A percentile compares a stretch with the other conserved stretches of the same genome.
These are phyloP conservation scores for Candida patagonica DNA, from an alignment of 805 yeast species.

Conservation along the genomic window DNA sequence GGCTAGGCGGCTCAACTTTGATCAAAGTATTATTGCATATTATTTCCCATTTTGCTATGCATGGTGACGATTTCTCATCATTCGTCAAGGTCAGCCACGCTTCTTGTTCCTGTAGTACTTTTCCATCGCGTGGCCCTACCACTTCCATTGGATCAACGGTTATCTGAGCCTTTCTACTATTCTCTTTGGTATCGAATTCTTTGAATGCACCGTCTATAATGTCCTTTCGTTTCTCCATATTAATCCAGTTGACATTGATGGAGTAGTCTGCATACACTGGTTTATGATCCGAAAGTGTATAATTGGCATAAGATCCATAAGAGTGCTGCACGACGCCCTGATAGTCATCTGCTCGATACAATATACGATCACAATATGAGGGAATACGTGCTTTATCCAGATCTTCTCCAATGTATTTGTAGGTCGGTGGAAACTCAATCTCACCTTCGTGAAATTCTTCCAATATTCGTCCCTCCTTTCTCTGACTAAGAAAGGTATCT, in stretches of 20 bases:
- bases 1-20: conserved; percentile 20
- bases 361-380: conserved; percentile 51
- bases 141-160: conserved; percentile 31
- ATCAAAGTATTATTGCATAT: conserved; percentile 17
- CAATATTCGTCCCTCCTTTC: conserved; percentile 29
- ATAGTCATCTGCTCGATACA: conserved; percentile 24
- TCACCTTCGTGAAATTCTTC: conserved; percentile 39
- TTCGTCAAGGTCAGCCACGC: conserved; percentile 29
- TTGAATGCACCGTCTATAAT: conserved; percentile 32
- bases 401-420: conserved; percentile 32
- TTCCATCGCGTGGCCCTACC: conserved; percentile 15
- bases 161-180: conserved; percentile 34
- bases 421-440: conserved; percentile 46
- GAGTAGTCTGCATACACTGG: conserved; percentile 40
- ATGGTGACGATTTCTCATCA: conserved; percentile 21
- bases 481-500: conserved; percentile 37
- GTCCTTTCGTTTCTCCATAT: conserved; percentile 29
- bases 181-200: conserved; percentile 37
- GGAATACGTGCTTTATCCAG: conserved; percentile 35
- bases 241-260: conserved; percentile 28
- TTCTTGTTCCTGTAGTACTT: conserved; percentile 19
- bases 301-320: conserved; percentile 22
- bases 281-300: conserved; percentile 44
- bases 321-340: conserved; percentile 16
- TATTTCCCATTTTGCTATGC: conserved; percentile 31